Base-by-base conservation (phyloP, 140 eudicot species). In the Oenanthe javanica region DNA sequence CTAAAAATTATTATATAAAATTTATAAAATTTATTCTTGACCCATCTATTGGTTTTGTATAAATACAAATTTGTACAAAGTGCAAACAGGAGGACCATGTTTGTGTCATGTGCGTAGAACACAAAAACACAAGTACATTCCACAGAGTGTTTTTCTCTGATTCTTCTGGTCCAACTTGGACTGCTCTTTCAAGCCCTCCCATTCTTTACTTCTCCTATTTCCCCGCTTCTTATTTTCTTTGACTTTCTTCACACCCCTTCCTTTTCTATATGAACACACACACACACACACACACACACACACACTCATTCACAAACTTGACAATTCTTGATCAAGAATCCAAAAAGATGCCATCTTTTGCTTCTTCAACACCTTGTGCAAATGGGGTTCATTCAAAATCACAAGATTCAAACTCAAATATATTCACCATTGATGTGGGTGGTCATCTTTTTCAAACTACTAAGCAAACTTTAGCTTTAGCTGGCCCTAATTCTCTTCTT, bases 371-470 rank as follows among this genome's bases (percentile, higher is more conserved):
- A 67, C 80, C 90, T 14, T 66, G 15, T 43, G 81, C 90, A 63
- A 77, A 84, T 59, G 87, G 81, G 76, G 13, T 84, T 64, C 72
- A 67, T 31, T 48, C 55, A 43, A 88, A 67, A 9, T 77, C 77
- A 6, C 80, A 13, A 74, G 77, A 74, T 74, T 74, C 40, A 48
- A 82, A 79, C 48, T 81, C 89, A 42, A 87, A 88, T 72, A 73
- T 93, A 3, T 81, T 87, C 36, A 88, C 93, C 63, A 86, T 93
- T 51, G 94, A 93, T 83, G 95, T 93, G 0, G 97, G 98, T 48
- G 98, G 97, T 55, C 93, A 93, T 69, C 84, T 93, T 75, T 93
- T 93, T 78, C 98, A 91, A 83, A 93, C 97, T 57, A 91, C 97
- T 45, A 76, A 84, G 46, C 93, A 89, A 84, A 91, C 97, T 85